Evolutionary conservation across 805 yeast genomes (phyloP), one percentile per base, ranked within the genome.

Genomic region (Kockiozyma suomiensis): DNA sequence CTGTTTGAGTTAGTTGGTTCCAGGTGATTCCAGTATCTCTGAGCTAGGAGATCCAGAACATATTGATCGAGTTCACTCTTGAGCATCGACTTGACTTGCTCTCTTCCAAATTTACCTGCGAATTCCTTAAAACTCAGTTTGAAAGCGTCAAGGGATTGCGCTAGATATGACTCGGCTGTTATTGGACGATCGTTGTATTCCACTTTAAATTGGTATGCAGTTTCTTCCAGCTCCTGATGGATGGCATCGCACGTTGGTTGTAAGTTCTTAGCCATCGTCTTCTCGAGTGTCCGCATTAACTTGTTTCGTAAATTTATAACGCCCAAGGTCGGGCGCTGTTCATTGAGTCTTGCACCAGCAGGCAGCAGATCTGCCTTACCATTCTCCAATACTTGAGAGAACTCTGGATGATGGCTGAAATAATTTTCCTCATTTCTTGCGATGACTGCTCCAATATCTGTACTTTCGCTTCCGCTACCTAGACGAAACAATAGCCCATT

Each of bases 121-220:
- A 96, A 82, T 64, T 93, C 97, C 72, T 94, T 93, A 60, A 93
- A 85, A 0, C 90, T 86, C 41, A 88, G 79, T 73, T 94, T 94
- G 70, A 96, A 79, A 51, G 88, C 77, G 73, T 94, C 99, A 35
- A 94, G 83, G 57, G 94, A 90, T 70, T 89, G 93, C 23, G 97
- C 96, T 67, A 94, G 79, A 71, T 94, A 94, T 59, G 96, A 90
- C 70, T 91, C 94, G 15, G 98, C 96, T 0, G 99, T 94, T 64
- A 94, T 79, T 37, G 87, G 89, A 55, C 97, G 83, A 74, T 94
- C 99, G 71, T 94, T 94, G 75, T 91, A 94, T 73, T 94, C 97
- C 25, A 94, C 99, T 73, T 94, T 94, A 77, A 90, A 94, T 71
- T 87, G 85, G 72, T 94, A 94, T 1, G 94, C 78, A 0, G 97